Conservation (phyloP, 345 rosid genomes). For the Salix udensis region DNA sequence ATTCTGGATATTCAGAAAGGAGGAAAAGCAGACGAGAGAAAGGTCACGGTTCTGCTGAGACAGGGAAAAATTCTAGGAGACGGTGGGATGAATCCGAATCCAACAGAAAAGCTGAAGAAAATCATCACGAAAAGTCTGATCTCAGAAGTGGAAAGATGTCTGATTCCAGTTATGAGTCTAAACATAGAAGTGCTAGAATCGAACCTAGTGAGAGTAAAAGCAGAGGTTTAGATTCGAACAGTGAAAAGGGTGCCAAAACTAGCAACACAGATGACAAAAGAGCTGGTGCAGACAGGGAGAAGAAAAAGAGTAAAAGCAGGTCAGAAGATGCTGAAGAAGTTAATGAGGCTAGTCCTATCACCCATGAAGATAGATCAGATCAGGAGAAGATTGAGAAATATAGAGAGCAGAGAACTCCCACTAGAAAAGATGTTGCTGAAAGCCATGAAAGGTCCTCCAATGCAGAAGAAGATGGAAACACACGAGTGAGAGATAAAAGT, state of each 20-base stretch:
- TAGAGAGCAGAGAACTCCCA: conserved; percentile 50
- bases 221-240: conserved; percentile 40
- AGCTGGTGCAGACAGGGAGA: conserved; percentile 51
- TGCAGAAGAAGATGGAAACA: conserved; percentile 56
- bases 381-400: conserved; percentile 56
- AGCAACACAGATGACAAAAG: conserved; percentile 64
- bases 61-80: conserved; percentile 61
- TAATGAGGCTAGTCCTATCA: conserved; percentile 52
- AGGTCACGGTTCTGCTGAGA: conserved; percentile 63
- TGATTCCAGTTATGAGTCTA: conserved; percentile 56
- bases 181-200: conserved; percentile 47
- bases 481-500: conserved; percentile 46
- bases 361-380: conserved; percentile 44
- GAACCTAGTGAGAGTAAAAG: conserved; percentile 56
- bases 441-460: conserved; percentile 46
- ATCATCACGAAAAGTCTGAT: conserved; percentile 45
- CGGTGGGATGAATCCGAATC: conserved; percentile 78
- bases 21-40: conserved; percentile 67
- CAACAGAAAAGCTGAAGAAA: conserved; percentile 51
- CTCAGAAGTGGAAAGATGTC: conserved; percentile 53
- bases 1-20: conserved; percentile 56
- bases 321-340: conserved; percentile 63
- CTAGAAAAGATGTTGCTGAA: conserved; percentile 50
- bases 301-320: conserved; percentile 48
- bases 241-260: conserved; percentile 56